Evolutionary conservation across 257 asterid species (phyloP).

Genomic region (Sherardia arvensis): DNA sequence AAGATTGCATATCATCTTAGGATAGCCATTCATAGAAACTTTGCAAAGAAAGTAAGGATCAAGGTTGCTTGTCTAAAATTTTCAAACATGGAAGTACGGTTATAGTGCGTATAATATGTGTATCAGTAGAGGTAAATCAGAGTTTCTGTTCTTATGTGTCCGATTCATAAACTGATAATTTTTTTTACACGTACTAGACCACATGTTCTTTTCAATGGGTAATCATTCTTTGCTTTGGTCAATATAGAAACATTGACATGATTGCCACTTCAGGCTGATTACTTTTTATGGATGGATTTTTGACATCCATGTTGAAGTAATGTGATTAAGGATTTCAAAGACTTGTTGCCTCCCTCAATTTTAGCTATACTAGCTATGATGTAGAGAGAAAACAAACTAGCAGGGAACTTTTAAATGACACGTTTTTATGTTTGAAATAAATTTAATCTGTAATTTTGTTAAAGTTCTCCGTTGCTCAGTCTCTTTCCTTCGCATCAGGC

Average conservation of each 20-base stretch:
- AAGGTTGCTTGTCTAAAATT: background rate
- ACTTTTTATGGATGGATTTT: background rate
- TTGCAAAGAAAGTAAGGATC: background rate
- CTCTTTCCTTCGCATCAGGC: slow-evolving; percentile 43
- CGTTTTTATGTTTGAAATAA: background rate
- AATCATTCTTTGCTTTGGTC: background rate
- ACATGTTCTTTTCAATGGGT: background rate
- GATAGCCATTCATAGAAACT: background rate
- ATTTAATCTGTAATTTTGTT: background rate
- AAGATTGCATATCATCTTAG: background rate
- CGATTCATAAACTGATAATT: background rate
- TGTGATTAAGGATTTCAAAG: background rate
- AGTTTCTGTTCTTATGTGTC: background rate
- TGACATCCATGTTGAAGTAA: background rate
- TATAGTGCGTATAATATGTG: background rate
- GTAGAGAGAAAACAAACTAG: background rate
- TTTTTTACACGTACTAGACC: background rate
- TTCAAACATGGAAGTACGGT: background rate
- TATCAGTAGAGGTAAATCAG: background rate
- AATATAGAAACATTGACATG: background rate
- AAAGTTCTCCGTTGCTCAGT: background rate
- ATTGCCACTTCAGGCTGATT: background rate
- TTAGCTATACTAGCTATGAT: background rate
- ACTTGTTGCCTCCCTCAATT: background rate
- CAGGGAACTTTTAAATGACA: background rate